Base-by-base conservation (phyloP, 768 basidiomycete genomes). In the Macrocybe gigantea region DNA sequence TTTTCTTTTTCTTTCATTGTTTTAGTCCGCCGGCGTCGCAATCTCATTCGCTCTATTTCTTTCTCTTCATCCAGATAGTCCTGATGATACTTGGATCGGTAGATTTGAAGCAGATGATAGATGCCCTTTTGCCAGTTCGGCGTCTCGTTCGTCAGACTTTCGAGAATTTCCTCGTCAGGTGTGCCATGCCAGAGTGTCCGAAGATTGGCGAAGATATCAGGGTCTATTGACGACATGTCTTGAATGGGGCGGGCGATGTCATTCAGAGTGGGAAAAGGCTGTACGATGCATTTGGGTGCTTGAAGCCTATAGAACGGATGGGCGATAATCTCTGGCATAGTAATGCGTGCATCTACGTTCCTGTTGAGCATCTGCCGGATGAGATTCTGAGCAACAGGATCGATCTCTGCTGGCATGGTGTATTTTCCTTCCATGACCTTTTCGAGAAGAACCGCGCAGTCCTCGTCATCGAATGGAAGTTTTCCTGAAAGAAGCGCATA, bases 111-210 rank as follows among this genome's bases (percentile, higher is more conserved):
- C 5, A 97, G 69, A 59, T 89, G 84, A 65, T 99, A 99, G 41
- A 98, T 88, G 0, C 90, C 91, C 67, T 99, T 97, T 63, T 98
- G 92, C 88, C 92, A 94, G 30, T 87, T 94, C 44, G 82, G 82
- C 47, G 83, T 80, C 44, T 69, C 57, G 56, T 75, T 82, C 60
- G 67, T 73, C 57, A 99, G 70, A 45, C 78, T 82, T 42, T 77
- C 73, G 42, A 83, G 72, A 47, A 98, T 82, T 31, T 86, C 82
- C 7, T 78, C 75, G 46, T 94, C 90, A 2, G 82, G 67, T 1
- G 81, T 79, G 7, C 80, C 88, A 48, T 86, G 82, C 93, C 93
- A 99, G n/a, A 99, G 73, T 3, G 92, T 93, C 54, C 80, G 82
- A 22, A 99, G 67, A 65, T 97, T 97, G 22, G 80, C 80, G 58